These are phyloP conservation scores for Prunus padus DNA, from an alignment of 306 rosid genomes.

Conservation along the genomic window DNA sequence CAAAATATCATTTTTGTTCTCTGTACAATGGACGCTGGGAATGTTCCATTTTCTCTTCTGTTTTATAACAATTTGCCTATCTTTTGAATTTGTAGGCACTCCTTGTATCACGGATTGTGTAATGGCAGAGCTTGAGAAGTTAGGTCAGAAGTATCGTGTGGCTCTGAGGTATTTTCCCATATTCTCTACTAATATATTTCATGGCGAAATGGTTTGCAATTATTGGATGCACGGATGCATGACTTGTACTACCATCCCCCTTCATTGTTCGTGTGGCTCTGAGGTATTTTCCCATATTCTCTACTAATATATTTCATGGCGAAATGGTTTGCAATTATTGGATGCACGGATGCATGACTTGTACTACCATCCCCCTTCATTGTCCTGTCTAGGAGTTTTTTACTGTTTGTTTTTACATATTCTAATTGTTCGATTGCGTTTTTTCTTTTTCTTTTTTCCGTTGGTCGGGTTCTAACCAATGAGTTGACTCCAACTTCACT, in stretches of 20 bases:
- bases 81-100: conserved; percentile 57
- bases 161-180: too few species aligned
- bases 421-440: not conserved
- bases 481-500: not conserved
- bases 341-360: not conserved
- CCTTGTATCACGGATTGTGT: conserved; percentile 97
- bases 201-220: too few species aligned
- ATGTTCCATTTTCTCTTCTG: not conserved
- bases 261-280: too few species aligned
- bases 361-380: not conserved
- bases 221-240: too few species aligned
- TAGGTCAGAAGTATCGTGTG: conserved; percentile 86
- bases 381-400: not conserved
- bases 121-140: conserved; percentile 89
- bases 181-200: too few species aligned
- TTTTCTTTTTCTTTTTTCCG: not conserved
- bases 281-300: conserved; percentile 42
- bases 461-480: not conserved
- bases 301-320: not conserved
- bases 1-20: not conserved
- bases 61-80: not conserved
- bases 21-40: not conserved
- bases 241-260: too few species aligned
- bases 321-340: not conserved
- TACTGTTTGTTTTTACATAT: not conserved